phyloP scores from a whole-genome alignment of 345 rosid species.

The Jatropha curcas region DNA sequence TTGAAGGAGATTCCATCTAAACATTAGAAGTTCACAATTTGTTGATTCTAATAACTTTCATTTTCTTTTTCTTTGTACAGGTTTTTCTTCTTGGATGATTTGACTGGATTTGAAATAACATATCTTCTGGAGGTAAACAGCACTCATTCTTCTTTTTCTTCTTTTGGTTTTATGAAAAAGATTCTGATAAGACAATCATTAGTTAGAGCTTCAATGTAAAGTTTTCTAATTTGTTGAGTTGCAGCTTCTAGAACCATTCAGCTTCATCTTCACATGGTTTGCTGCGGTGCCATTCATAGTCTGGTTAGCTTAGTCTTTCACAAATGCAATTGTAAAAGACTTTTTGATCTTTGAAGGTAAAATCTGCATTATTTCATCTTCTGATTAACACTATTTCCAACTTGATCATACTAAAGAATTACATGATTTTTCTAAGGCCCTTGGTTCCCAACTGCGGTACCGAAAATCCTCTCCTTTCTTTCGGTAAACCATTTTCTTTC shows the following conservation, averaged over 20 bases:
- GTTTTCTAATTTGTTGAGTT: conserved; percentile 10
- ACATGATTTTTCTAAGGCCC: no score
- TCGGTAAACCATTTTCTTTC: no score
- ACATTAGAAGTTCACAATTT: background rate
- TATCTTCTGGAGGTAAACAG: conserved; percentile 76
- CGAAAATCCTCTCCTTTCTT: no score
- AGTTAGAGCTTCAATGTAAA: no score
- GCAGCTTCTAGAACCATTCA: conserved; percentile 89
- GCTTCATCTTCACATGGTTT: conserved; percentile 97
- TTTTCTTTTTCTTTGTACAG: conserved; percentile 29
- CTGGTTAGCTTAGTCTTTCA: conserved; percentile 60
- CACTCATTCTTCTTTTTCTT: background rate
- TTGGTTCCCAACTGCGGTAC: no score
- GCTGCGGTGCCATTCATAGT: conserved; percentile 86
- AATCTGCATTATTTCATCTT: no score
- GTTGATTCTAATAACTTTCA: background rate
- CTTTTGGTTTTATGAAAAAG: background rate
- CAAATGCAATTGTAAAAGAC: conserved; percentile 74
- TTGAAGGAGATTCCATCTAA: background rate
- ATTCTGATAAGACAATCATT: no score
- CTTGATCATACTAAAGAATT: no score
- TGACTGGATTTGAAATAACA: conserved; percentile 91
- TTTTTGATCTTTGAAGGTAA: conserved; percentile 79
- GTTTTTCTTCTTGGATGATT: conserved; percentile 93
- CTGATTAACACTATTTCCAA: no score